phyloP scores from a whole-genome alignment of 2,329 filamentous ascomycete species.

The Paraconiothyrium brasiliense region DNA sequence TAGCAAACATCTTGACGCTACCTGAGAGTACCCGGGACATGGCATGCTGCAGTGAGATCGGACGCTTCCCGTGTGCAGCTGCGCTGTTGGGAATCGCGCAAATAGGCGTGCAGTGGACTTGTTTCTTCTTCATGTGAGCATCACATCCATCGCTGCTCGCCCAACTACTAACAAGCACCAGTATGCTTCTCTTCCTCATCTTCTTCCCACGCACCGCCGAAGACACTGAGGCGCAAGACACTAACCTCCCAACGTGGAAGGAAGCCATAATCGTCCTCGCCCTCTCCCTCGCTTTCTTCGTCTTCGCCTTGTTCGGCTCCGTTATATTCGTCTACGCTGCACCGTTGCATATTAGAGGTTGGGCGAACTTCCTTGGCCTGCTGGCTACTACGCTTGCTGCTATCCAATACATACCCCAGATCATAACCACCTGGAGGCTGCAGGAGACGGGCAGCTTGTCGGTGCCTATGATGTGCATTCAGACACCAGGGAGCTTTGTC shows the following conservation, averaged over 20 bases:
- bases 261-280: slow-evolving; percentile 80
- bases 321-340: slow-evolving; percentile 73
- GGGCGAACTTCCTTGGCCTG: slow-evolving; percentile 87
- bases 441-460: slow-evolving; percentile 90
- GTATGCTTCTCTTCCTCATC: slow-evolving; percentile 89
- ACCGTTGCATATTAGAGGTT: slow-evolving; percentile 72
- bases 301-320: slow-evolving; percentile 71
- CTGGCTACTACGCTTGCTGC: slow-evolving; percentile 80
- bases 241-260: slow-evolving; percentile 68
- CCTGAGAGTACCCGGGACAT: slow-evolving; percentile 85
- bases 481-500: slow-evolving; percentile 90
- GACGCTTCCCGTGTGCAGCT: slow-evolving; percentile 82
- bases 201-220: slow-evolving; percentile 72
- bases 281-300: slow-evolving; percentile 77
- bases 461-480: slow-evolving; percentile 98
- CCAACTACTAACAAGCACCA: slow-evolving; percentile 51
- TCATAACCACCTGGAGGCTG: slow-evolving; percentile 86
- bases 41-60: slow-evolving; percentile 84
- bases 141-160: not conserved
- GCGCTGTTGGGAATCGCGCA: slow-evolving; percentile 89
- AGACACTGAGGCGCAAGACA: slow-evolving; percentile 36
- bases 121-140: slow-evolving; percentile 85
- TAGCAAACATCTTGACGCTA: slow-evolving; percentile 90
- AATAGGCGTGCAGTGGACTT: slow-evolving; percentile 89
- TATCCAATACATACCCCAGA: slow-evolving; percentile 94